Evolutionary conservation across 306 rosid genomes (phyloP).

Genomic region (Dalbergia cochinchinensis): DNA sequence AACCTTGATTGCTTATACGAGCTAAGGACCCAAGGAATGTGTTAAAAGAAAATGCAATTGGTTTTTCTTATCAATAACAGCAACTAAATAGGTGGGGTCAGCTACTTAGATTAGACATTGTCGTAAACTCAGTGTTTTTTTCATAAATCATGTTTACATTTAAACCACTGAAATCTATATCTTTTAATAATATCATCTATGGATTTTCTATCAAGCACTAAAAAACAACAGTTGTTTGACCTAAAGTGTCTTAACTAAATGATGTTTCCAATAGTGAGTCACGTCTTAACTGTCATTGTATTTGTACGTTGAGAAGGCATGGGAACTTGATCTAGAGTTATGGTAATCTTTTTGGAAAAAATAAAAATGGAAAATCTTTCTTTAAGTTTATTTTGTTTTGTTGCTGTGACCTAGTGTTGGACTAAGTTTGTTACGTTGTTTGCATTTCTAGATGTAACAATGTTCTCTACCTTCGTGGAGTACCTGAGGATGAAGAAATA

Average conservation of each 20-base stretch:
- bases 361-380: background rate
- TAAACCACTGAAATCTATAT: no score
- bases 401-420: no score
- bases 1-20: no score
- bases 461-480: conserved; percentile 95
- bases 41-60: background rate
- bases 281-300: background rate
- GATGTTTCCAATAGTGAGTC: background rate
- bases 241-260: background rate
- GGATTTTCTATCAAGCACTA: no score
- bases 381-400: no score
- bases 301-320: background rate
- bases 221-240: background rate
- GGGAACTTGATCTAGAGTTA: no score
- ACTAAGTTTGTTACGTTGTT: background rate
- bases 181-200: no score
- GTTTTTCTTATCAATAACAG: background rate
- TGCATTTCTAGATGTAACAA: conserved; percentile 77
- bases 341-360: no score
- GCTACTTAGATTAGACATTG: no score
- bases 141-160: no score
- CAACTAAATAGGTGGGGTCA: no score
- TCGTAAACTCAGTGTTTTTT: no score
- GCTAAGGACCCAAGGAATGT: background rate
- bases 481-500: conserved; percentile 93